Percentiles rank a stretch among this genome's conserved stretches.
Evolutionary conservation across 2,329 filamentous ascomycete genomes (phyloP).

Genomic region (Xylariaceae sp.): DNA sequence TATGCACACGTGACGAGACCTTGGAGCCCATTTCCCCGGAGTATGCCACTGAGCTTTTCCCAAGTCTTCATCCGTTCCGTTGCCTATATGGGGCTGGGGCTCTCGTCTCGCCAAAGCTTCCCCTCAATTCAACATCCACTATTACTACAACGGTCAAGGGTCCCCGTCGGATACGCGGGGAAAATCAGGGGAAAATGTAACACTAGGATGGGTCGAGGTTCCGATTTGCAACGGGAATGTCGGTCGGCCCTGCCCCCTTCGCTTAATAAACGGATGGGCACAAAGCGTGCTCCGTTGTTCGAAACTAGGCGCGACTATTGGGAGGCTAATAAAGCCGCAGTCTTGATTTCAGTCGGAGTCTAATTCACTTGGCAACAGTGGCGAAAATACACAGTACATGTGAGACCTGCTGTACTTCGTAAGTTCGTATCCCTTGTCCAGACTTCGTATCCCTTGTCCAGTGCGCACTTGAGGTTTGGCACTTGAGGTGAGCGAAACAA

Average conservation of each 20-base stretch:
- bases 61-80: not conserved
- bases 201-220: not conserved
- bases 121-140: not conserved
- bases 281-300: not conserved
- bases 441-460: no score
- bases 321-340: no score
- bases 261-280: not conserved
- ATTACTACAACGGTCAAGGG: constrained; percentile 1
- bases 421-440: no score
- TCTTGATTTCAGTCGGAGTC: not conserved
- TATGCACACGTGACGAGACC: no score
- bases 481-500: no score
- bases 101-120: not conserved
- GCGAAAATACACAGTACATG: not conserved
- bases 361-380: not conserved
- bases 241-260: constrained; percentile 7
- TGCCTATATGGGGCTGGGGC: not conserved
- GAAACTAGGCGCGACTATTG: not conserved
- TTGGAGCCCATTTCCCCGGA: no score
- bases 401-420: not conserved
- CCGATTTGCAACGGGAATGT: constrained; percentile 5
- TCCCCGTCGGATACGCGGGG: constrained; percentile 6
- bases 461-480: no score
- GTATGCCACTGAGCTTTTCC: no score
- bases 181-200: not conserved